Percentiles rank a stretch among this genome's conserved stretches.
phyloP scores from a whole-genome alignment of 1,284 basidiomycete species.

The Cryptococcus floricola region DNA sequence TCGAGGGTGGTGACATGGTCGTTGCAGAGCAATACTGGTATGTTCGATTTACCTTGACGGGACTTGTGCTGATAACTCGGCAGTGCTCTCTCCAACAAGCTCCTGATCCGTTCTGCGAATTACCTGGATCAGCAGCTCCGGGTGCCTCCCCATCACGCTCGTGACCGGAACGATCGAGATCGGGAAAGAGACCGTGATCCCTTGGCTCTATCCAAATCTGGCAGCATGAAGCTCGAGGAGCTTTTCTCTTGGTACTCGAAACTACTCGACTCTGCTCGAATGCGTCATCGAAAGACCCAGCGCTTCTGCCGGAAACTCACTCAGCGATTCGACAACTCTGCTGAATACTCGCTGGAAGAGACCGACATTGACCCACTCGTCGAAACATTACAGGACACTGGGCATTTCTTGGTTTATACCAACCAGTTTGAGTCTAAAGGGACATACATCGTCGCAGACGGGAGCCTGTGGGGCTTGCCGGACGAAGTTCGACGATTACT shows the following conservation, averaged over 20 bases:
- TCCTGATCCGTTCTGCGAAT: slow-evolving; percentile 84
- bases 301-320: slow-evolving; percentile 82
- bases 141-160: slow-evolving; percentile 56
- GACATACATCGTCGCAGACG: slow-evolving; percentile 87
- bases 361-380: slow-evolving; percentile 79
- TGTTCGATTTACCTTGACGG: slow-evolving; percentile 19
- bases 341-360: slow-evolving; percentile 83
- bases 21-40: slow-evolving; percentile 94
- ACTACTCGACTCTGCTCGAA: slow-evolving; percentile 86
- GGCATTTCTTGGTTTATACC: slow-evolving; percentile 94
- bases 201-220: slow-evolving; percentile 1
- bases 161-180: background rate
- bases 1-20: slow-evolving; percentile 80
- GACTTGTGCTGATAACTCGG: background rate
- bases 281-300: slow-evolving; percentile 89
- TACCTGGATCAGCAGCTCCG: slow-evolving; percentile 93
- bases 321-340: slow-evolving; percentile 88
- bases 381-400: slow-evolving; percentile 72
- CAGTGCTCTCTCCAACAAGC: slow-evolving; percentile 78
- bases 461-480: slow-evolving; percentile 75
- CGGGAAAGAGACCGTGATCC: background rate
- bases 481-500: slow-evolving; percentile 77
- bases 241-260: slow-evolving; percentile 86
- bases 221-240: slow-evolving; percentile 71
- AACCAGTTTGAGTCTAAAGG: slow-evolving; percentile 83